Evolutionary conservation across 139 green algal species (phyloP), one percentile per base, ranked within the genome.

Genomic region (Volvox reticuliferus): DNA sequence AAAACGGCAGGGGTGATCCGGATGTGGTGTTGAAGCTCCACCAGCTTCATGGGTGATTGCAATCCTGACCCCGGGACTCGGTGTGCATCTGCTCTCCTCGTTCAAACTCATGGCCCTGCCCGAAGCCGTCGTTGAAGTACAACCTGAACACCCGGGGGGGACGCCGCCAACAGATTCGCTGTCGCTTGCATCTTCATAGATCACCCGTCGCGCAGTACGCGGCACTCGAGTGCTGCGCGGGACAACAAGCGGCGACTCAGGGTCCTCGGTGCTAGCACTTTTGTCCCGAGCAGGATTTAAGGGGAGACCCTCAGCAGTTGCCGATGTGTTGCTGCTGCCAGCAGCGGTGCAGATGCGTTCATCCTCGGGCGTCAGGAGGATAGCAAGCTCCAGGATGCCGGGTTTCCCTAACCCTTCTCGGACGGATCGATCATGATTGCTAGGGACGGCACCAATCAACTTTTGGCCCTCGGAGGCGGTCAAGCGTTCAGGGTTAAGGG

Each of bases 341-440:
- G 28, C 28, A 19, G n/a, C 22, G 1, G 71, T 37, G 71, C 2
- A 79, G 71, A 13, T 79, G 71, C 2, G 14, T 14, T 14, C 71
- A 19, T 19, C 71, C 22, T n/a, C 71, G 16, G 32, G 76, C 76
- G 55, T 62, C 30, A 87, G 81, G 30, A 76, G 61, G 61, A 62
- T 50, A 24, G 30, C 20, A 6, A 87, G 81, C 81, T 87, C 81
- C 30, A 87, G 55, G 2, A 87, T 87, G 81, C 81, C 81, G 12
- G 12, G 50, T n/a, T 73, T 86, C 36, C 50, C 79, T 17, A 55
- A 22, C 24, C 79, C 22, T 19, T 24, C 50, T 14, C 36, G 50
- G 9, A 50, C 2, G 20, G 79, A 55, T 55, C 44, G 44, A 55
- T 55, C 32, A 24, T 28, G 12, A 32, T n/a, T 18, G 22, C 3